phyloP scores from a whole-genome alignment of 176 grass and related monocot genomes.

The Cenchrus fungigraminus region DNA sequence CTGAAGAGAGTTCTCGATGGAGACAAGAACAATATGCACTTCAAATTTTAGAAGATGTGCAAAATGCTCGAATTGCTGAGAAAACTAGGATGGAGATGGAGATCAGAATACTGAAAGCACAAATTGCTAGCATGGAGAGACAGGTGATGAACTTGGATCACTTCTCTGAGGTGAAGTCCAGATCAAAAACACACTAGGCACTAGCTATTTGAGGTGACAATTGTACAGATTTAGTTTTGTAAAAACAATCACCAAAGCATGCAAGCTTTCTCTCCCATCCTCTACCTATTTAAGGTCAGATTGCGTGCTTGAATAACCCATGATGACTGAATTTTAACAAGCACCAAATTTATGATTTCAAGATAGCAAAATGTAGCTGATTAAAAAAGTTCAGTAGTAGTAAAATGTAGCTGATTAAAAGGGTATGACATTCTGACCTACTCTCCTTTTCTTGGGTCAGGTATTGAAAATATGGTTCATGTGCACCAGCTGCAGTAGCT shows the following conservation, averaged over 20 bases:
- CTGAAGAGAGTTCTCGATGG: constrained; percentile 49
- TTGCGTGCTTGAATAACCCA: not conserved
- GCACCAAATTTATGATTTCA: too few species aligned
- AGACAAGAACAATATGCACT: constrained; percentile 55
- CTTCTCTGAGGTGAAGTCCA: constrained; percentile 34
- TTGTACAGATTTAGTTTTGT: constrained; percentile 27
- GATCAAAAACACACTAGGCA: constrained; percentile 40
- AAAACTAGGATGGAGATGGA: constrained; percentile 49
- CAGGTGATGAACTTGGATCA: constrained; percentile 55
- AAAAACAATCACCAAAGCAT: constrained; percentile 21
- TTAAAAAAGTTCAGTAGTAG: too few species aligned
- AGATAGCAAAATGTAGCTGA: too few species aligned
- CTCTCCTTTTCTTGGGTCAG: too few species aligned
- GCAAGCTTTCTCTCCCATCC: not conserved
- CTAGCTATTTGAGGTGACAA: constrained; percentile 14
- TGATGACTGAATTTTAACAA: not conserved
- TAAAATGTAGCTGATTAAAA: too few species aligned
- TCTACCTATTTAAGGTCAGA: constrained; percentile 1
- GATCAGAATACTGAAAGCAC: constrained; percentile 53
- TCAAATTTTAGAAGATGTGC: constrained; percentile 54
- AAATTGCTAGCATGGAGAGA: constrained; percentile 51
- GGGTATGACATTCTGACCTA: too few species aligned
- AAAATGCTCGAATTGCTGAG: constrained; percentile 31
- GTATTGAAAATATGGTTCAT: too few species aligned
- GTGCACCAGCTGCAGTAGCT: too few species aligned